Evolutionary conservation across 2,329 filamentous ascomycete species (phyloP), one percentile per base, ranked within the genome.

Genomic region (Colletotrichum incanum): DNA sequence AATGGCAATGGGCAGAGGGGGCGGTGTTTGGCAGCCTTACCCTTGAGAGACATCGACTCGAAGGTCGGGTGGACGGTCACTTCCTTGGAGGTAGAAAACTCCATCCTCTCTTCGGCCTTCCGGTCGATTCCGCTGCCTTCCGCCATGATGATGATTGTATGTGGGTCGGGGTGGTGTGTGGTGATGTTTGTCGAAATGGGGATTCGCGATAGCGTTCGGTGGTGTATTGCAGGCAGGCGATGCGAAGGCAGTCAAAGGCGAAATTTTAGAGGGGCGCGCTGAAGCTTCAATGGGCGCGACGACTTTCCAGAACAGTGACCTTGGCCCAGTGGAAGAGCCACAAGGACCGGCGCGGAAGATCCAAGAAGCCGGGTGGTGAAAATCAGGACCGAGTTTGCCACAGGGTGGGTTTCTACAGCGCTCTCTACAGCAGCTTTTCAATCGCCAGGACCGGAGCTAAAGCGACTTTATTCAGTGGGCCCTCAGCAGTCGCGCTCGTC

Each of bases 51-150:
- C 96, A 98, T 97, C 73, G 94, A 93, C 86, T 97, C 94, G 81
- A 97, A 96, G 65, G 95, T 98, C 56, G 95, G 95, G 79, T 96
- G 94, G 71, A 96, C 96, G 2, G 93, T 96, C 73, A 98, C 96
- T 88, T 98, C 96, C 86, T 98, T 98, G 75, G 96, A 98, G 82
- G 96, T 99, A 76, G 93, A 93, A 84, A 99, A 98, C 87, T 98
- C 96, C 92, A 98, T 97, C 84, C 94, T 92, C 88, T 98, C 95
- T 83, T 98, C 96, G 75, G 92, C 92, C 86, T 95, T 95, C 85
- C 94, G 93, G 85, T 99, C 96, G 81, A 98, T 91, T 74, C 89
- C 89, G 67, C 75, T 71, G 72, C 81, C 93, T 84, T 98, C 96
- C 75, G 95, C 94, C 96, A 98, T 99, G 77, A 75, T 93, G 82